Evolutionary conservation across 257 asterid species (phyloP).

Genomic region (Nicotiana otophora): DNA sequence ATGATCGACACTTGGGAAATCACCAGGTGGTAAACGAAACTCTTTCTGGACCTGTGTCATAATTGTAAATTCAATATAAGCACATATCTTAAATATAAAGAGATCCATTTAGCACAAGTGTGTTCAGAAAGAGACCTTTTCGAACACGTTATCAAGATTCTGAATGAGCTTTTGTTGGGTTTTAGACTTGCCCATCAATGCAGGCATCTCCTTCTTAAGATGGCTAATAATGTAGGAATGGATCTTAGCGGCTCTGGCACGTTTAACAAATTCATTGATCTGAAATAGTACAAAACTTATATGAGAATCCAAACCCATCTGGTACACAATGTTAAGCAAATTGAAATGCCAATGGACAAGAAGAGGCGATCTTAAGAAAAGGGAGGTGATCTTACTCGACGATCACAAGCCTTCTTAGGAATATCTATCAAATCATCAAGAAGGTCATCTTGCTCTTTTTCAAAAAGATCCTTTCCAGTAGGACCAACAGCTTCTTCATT

Average conservation of each 20-base stretch:
- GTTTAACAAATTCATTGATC: conserved; percentile 93
- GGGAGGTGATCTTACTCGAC: conserved; percentile 48
- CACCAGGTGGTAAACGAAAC: conserved; percentile 73
- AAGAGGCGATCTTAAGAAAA: neutral
- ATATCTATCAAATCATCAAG: conserved; percentile 80
- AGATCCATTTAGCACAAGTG: neutral
- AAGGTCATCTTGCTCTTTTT: conserved; percentile 93
- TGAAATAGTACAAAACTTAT: conserved; percentile 9
- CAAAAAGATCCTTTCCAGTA: conserved; percentile 80
- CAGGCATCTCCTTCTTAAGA: conserved; percentile 90
- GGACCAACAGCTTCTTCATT: conserved; percentile 58
- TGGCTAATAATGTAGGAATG: conserved; percentile 92
- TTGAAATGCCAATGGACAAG: neutral
- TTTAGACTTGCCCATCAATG: conserved; percentile 80
- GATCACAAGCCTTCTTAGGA: conserved; percentile 95
- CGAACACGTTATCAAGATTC: conserved; percentile 57
- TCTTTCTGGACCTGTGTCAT: conserved; percentile 62
- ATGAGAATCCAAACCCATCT: neutral
- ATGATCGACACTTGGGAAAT: conserved; percentile 68
- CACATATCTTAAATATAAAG: neutral
- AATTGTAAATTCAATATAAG: neutral
- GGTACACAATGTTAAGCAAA: neutral
- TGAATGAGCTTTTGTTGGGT: conserved; percentile 52
- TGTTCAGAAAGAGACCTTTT: conserved; percentile 40
- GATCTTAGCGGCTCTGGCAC: conserved; percentile 92